phyloP scores from a whole-genome alignment of 176 grass and related monocot genomes.

The Poa annua region DNA sequence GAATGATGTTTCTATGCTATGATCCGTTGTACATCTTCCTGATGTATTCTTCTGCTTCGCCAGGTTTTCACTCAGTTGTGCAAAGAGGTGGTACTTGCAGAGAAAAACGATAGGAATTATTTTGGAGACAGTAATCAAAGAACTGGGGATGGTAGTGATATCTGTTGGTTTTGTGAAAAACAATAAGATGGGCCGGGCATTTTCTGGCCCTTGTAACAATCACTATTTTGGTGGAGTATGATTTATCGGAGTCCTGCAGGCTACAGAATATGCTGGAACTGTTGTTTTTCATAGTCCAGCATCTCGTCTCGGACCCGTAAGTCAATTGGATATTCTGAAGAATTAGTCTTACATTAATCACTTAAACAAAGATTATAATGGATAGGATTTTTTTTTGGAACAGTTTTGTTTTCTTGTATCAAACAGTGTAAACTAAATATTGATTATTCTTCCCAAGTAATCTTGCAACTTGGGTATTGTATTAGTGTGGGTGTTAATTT shows the following conservation, averaged over 20 bases:
- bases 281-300: constrained; percentile 51
- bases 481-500: not conserved
- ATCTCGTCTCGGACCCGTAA: constrained; percentile 22
- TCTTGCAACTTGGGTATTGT: not conserved
- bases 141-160: constrained; percentile 50
- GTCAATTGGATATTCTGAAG: constrained; percentile 22
- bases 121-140: constrained; percentile 37
- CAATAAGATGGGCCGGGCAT: constrained; percentile 42
- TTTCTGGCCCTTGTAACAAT: constrained; percentile 46
- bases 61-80: constrained; percentile 46
- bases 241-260: constrained; percentile 49
- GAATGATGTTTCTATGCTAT: constrained; percentile 36
- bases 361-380: not conserved
- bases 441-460: constrained; percentile 8
- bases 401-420: not conserved
- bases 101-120: constrained; percentile 30
- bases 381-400: constrained; percentile 5
- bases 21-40: constrained; percentile 36
- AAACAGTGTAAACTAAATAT: not conserved
- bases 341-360: not conserved
- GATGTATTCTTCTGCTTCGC: constrained; percentile 41
- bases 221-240: constrained; percentile 58
- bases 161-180: constrained; percentile 52
- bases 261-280: constrained; percentile 55
- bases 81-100: constrained; percentile 26